These are phyloP conservation scores for Lipomyces sp. DNA, from an alignment of 805 yeast species.

Conservation along the genomic window DNA sequence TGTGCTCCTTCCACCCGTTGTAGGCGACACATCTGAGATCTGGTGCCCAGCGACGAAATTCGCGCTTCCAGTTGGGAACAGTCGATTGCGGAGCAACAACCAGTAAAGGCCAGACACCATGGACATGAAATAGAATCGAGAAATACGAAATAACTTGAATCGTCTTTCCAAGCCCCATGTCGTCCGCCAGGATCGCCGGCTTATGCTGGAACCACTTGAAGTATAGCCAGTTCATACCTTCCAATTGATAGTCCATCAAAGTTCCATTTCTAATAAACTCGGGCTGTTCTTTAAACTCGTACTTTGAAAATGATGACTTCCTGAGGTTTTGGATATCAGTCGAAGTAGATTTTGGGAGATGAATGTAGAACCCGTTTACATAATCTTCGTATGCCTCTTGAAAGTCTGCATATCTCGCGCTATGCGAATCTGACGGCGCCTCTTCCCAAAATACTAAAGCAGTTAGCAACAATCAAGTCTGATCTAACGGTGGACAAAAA, in stretches of 20 bases:
- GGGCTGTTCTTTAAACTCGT: constrained; percentile 32
- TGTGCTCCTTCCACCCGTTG: constrained; percentile 68
- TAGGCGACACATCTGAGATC: constrained; percentile 83
- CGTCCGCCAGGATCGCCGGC: constrained; percentile 70
- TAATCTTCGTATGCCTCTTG: constrained; percentile 24
- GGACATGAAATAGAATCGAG: constrained; percentile 82
- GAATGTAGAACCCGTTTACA: constrained; percentile 20
- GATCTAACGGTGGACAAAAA: neutral
- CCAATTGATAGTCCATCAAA: constrained; percentile 35
- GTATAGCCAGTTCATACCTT: constrained; percentile 38
- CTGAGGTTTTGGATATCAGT: constrained; percentile 7
- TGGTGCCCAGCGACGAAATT: constrained; percentile 97
- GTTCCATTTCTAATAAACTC: constrained; percentile 23
- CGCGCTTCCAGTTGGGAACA: constrained; percentile 92
- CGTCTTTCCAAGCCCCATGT: constrained; percentile 72
- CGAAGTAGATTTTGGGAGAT: constrained; percentile 5
- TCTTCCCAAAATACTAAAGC: constrained; percentile 25
- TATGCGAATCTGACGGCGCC: constrained; percentile 19
- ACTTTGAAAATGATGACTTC: constrained; percentile 11
- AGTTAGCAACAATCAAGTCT: neutral
- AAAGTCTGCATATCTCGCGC: constrained; percentile 20
- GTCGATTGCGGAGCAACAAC: constrained; percentile 97
- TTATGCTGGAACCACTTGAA: constrained; percentile 33
- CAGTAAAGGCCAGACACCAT: constrained; percentile 73
- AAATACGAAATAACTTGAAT: constrained; percentile 88